A percentile compares a stretch with the other conserved stretches of the same genome.
phyloP scores from a whole-genome alignment of 2,329 filamentous ascomycete genomes.

The Xylaria sp. region DNA sequence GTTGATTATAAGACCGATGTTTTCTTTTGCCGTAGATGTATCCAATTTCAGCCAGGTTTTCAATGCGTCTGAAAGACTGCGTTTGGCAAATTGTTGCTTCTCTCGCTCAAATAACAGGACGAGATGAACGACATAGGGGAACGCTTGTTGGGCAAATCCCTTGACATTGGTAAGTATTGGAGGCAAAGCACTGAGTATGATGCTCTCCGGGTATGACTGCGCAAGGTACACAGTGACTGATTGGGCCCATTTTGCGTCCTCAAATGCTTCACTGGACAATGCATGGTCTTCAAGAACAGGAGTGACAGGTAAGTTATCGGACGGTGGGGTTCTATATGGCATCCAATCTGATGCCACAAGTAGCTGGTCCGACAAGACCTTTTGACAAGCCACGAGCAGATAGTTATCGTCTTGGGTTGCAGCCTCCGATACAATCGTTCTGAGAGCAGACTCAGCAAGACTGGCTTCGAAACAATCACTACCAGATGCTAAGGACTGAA shows the following conservation, averaged over 20 bases:
- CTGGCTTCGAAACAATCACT: slow-evolving; percentile 59
- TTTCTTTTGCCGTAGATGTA: slow-evolving; percentile 54
- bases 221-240: slow-evolving; percentile 64
- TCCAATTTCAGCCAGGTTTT: slow-evolving; percentile 63
- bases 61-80: slow-evolving; percentile 66
- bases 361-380: slow-evolving; percentile 55
- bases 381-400: slow-evolving; percentile 54
- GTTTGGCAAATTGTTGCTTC: slow-evolving; percentile 60
- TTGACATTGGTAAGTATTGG: slow-evolving; percentile 67
- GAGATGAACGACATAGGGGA: slow-evolving; percentile 85
- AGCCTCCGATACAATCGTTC: slow-evolving; percentile 59
- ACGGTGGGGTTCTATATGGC: slow-evolving; percentile 57
- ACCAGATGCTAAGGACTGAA: slow-evolving; percentile 64
- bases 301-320: slow-evolving; percentile 46
- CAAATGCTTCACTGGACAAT: slow-evolving; percentile 45
- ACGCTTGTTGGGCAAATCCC: slow-evolving; percentile 71
- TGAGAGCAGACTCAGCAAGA: slow-evolving; percentile 62
- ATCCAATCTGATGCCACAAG: slow-evolving; percentile 60
- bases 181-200: slow-evolving; percentile 69
- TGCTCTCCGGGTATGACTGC: slow-evolving; percentile 60
- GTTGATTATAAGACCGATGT: slow-evolving; percentile 74
- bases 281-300: slow-evolving; percentile 35
- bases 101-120: slow-evolving; percentile 72
- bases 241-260: slow-evolving; percentile 60
- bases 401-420: slow-evolving; percentile 49